Evolutionary conservation across 2,329 filamentous ascomycete genomes (phyloP).

Genomic region (Chalara sp.): DNA sequence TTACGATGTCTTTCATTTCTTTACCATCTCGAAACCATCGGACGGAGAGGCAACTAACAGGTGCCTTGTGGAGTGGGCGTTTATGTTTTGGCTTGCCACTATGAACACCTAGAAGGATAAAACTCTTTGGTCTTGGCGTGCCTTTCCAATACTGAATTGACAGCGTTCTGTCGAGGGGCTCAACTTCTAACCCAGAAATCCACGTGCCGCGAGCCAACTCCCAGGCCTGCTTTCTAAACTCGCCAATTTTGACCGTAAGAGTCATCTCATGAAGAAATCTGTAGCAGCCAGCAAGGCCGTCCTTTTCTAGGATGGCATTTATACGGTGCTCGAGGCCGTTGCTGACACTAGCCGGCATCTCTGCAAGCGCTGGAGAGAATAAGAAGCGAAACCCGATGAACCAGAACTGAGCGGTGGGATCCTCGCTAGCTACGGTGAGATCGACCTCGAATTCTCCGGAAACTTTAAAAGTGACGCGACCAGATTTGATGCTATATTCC

Average conservation of each 20-base stretch:
- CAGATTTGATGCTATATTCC: slow-evolving; percentile 71
- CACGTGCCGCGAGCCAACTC: slow-evolving; percentile 65
- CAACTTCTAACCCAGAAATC: slow-evolving; percentile 71
- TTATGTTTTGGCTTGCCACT: slow-evolving; percentile 48
- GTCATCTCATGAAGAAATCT: slow-evolving; percentile 81
- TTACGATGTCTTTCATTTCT: slow-evolving; percentile 61
- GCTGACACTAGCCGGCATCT: slow-evolving; percentile 56
- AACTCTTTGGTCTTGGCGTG: slow-evolving; percentile 64
- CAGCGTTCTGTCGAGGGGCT: slow-evolving; percentile 73
- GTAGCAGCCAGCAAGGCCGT: slow-evolving; percentile 76
- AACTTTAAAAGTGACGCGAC: slow-evolving; percentile 85
- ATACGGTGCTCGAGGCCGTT: slow-evolving; percentile 61
- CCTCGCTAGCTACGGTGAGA: slow-evolving; percentile 82
- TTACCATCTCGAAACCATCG: slow-evolving; percentile 84
- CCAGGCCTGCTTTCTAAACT: slow-evolving; percentile 70
- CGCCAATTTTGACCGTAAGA: slow-evolving; percentile 82
- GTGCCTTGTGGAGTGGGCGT: slow-evolving; percentile 33
- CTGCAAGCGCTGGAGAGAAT: slow-evolving; percentile 62
- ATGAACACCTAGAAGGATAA: slow-evolving; percentile 80
- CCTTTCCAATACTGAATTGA: slow-evolving; percentile 84
- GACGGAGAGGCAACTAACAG: slow-evolving; percentile 48
- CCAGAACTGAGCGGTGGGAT: slow-evolving; percentile 77
- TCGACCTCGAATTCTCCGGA: slow-evolving; percentile 86
- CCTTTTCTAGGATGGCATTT: slow-evolving; percentile 62
- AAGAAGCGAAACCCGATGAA: slow-evolving; percentile 87